Percentiles rank a stretch among this genome's conserved stretches.
Conservation (phyloP, 1,284 basidiomycete genomes). For the Puccinia polysora region DNA sequence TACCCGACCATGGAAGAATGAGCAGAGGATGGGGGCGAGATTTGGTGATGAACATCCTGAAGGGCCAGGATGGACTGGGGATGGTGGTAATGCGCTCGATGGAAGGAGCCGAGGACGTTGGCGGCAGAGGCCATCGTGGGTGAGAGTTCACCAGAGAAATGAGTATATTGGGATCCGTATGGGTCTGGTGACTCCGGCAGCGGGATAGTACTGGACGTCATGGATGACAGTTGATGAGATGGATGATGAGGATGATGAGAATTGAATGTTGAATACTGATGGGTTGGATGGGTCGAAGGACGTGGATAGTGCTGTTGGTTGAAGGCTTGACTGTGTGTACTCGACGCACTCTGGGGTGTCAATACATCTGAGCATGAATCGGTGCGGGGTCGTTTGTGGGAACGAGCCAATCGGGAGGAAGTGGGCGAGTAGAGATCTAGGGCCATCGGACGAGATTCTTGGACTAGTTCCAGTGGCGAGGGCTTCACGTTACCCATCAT, state of each 20-base stretch:
- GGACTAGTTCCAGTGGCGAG: constrained; percentile 4
- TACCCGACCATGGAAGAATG: constrained; percentile 1
- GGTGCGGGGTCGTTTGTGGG: constrained; percentile 13
- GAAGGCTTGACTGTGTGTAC: not conserved
- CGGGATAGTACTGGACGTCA: constrained; percentile 1
- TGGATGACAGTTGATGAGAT: constrained; percentile 14
- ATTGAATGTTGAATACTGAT: constrained; percentile 6
- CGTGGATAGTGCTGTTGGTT: not conserved
- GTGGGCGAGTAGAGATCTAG: constrained; percentile 26
- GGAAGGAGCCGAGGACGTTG: constrained; percentile 36
- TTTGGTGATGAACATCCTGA: constrained; percentile 5
- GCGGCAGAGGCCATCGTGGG: constrained; percentile 39
- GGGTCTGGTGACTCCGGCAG: constrained; percentile 25
- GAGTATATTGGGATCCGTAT: constrained; percentile 22
- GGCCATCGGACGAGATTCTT: constrained; percentile 13
- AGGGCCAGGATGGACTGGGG: constrained; percentile 27
- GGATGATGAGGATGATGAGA: not conserved
- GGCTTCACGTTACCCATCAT: not conserved
- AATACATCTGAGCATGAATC: constrained; percentile 23
- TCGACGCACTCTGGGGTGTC: constrained; percentile 30
- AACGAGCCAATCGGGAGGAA: constrained; percentile 4
- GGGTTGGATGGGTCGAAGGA: constrained; percentile 16
- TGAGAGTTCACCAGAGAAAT: constrained; percentile 34
- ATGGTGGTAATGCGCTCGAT: constrained; percentile 37
- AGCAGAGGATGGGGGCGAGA: constrained; percentile 8